These are phyloP conservation scores for Diplodia sapinea DNA, from an alignment of 2,329 filamentous ascomycete genomes.

Conservation along the genomic window DNA sequence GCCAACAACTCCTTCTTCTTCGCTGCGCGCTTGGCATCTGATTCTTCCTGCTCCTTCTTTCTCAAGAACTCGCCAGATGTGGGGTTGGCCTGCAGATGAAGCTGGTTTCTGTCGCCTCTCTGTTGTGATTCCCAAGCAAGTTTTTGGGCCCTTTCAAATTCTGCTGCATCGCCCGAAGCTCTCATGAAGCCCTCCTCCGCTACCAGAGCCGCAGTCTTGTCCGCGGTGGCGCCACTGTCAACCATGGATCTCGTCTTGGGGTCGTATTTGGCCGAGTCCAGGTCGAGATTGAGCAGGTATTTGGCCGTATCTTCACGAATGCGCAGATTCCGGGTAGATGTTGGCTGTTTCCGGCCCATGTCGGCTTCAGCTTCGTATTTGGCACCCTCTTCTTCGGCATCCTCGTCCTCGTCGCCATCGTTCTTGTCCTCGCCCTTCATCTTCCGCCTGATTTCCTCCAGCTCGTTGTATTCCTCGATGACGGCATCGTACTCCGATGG, in stretches of 20 bases:
- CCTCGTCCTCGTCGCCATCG: constrained; percentile 52
- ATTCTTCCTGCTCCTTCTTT: constrained; percentile 78
- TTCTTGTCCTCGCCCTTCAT: constrained; percentile 49
- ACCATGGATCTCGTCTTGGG: constrained; percentile 94
- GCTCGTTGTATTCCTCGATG: constrained; percentile 85
- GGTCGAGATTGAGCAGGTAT: constrained; percentile 90
- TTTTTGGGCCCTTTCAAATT: constrained; percentile 85
- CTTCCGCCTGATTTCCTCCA: constrained; percentile 74
- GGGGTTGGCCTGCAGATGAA: constrained; percentile 94
- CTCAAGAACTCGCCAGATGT: constrained; percentile 86
- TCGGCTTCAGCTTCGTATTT: constrained; percentile 92
- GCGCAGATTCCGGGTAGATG: constrained; percentile 85
- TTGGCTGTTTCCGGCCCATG: constrained; percentile 92
- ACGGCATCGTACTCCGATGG: constrained; percentile 82
- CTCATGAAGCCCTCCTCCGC: constrained; percentile 93
- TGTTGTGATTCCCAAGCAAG: constrained; percentile 98
- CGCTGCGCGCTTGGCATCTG: constrained; percentile 70
- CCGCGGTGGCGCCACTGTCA: constrained; percentile 78
- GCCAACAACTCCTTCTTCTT: constrained; percentile 74
- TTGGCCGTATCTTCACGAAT: constrained; percentile 97
- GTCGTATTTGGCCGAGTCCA: constrained; percentile 97
- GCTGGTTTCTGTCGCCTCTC: constrained; percentile 73
- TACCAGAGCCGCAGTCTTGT: constrained; percentile 80
- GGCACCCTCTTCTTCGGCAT: constrained; percentile 61
- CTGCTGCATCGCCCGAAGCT: constrained; percentile 86